Conservation (phyloP, 2,329 filamentous ascomycete species). For the Colletotrichum sp. region DNA sequence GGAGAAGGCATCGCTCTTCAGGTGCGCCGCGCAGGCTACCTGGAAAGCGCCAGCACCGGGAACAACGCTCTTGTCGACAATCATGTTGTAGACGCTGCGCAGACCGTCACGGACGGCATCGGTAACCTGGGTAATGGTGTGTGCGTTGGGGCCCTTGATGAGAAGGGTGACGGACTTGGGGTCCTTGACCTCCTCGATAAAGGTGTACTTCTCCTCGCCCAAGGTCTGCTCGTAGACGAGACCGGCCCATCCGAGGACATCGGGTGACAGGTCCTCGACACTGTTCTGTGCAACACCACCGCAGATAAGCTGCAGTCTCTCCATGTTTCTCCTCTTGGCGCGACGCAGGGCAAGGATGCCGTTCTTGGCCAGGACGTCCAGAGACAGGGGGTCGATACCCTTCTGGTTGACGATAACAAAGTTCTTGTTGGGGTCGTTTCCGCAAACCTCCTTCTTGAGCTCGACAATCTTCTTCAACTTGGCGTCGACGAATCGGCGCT, state of each 20-base stretch:
- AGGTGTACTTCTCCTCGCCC: constrained; percentile 99
- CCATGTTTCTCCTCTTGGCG: constrained; percentile 99
- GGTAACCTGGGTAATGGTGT: constrained; percentile 96
- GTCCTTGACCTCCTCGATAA: constrained; percentile 98
- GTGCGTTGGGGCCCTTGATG: constrained; percentile 96
- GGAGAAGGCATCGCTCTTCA: constrained; percentile 84
- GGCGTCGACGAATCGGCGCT: constrained; percentile 92
- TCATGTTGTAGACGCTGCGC: constrained; percentile 98
- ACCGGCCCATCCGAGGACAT: constrained; percentile 93
- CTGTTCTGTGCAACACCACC: constrained; percentile 94
- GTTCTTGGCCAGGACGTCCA: constrained; percentile 97
- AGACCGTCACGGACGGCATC: constrained; percentile 95
- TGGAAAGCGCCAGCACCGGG: constrained; percentile 96
- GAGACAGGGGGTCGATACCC: constrained; percentile 94
- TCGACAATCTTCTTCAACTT: constrained; percentile 98
- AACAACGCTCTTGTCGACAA: constrained; percentile 95
- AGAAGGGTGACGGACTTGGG: constrained; percentile 96
- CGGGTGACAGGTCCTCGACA: constrained; percentile 88
- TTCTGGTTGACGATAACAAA: constrained; percentile 99
- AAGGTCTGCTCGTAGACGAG: constrained; percentile 96
- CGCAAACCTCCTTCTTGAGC: constrained; percentile 96
- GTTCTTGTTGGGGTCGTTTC: constrained; percentile 88
- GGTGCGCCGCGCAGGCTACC: constrained; percentile 85
- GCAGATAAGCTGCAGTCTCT: constrained; percentile 92
- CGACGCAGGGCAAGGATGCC: constrained; percentile 92